Evolutionary conservation across 1,284 basidiomycete species (phyloP).

Genomic region (Mycena sp.): DNA sequence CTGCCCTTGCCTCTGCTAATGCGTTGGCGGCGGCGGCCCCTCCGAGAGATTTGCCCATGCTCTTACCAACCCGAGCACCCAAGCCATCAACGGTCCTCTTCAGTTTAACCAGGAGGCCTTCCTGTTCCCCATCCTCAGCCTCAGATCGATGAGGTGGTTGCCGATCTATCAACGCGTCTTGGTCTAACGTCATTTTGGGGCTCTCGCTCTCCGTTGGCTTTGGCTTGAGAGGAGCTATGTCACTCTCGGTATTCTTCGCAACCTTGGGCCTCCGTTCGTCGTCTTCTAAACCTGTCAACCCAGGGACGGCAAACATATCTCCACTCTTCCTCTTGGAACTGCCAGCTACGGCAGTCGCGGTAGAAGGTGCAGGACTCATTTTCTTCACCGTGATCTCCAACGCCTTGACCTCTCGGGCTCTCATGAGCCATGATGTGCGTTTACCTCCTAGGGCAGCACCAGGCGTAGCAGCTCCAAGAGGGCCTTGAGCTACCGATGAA

Average conservation of each 20-base stretch:
- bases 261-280: constrained; percentile 59
- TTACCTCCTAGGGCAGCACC: constrained; percentile 60
- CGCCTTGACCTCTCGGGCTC: constrained; percentile 78
- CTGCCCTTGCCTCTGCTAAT: constrained; percentile 74
- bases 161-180: neutral
- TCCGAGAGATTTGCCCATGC: constrained; percentile 70
- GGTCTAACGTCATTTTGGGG: constrained; percentile 16
- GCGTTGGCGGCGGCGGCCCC: constrained; percentile 62
- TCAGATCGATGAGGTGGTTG: neutral
- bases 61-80: constrained; percentile 69
- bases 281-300: constrained; percentile 37
- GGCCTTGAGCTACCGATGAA: constrained; percentile 44
- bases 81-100: constrained; percentile 75
- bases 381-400: constrained; percentile 63
- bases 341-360: constrained; percentile 21
- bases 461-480: constrained; percentile 50
- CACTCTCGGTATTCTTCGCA: constrained; percentile 52
- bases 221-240: constrained; percentile 43
- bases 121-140: constrained; percentile 41
- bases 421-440: constrained; percentile 81
- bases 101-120: constrained; percentile 66
- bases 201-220: constrained; percentile 14
- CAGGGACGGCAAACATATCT: constrained; percentile 52
- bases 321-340: constrained; percentile 72
- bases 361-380: constrained; percentile 34